A percentile compares a stretch with the other conserved stretches of the same genome.
These are phyloP conservation scores for Lichtheimia corymbifera DNA, from an alignment of 371 early-diverging fungal genomes.

Conservation along the genomic window DNA sequence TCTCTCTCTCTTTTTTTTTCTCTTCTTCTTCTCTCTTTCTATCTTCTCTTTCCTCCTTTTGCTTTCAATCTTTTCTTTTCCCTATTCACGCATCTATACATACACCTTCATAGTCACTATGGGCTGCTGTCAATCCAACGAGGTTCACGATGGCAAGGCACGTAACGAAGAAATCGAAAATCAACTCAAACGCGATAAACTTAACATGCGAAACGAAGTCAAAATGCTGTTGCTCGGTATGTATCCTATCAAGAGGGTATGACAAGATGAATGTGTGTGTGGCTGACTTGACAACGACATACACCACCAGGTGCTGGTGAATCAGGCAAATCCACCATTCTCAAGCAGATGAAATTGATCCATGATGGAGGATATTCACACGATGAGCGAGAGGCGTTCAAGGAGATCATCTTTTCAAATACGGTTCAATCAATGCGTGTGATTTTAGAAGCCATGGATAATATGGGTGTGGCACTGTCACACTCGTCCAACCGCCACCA, in stretches of 20 bases:
- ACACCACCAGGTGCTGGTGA: constrained; percentile 87
- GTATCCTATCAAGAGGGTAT: constrained; percentile 58
- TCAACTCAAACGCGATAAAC: constrained; percentile 77
- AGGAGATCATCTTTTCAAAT: constrained; percentile 93
- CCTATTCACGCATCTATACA: constrained; percentile 5
- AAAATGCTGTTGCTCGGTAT: constrained; percentile 92
- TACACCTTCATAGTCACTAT: constrained; percentile 42
- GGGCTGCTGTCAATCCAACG: constrained; percentile 86
- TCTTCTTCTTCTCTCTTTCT: constrained; percentile 7
- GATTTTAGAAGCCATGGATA: constrained; percentile 91
- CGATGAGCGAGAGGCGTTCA: constrained; percentile 87
- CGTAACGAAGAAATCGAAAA: constrained; percentile 88
- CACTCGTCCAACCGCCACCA: constrained; percentile 63
- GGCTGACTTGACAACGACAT: background rate
- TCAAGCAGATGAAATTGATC: constrained; percentile 97
- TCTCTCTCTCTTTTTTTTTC: constrained; percentile 11
- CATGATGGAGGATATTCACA: constrained; percentile 89
- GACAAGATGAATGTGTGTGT: background rate
- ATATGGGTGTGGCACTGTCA: constrained; percentile 70
- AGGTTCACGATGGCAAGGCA: constrained; percentile 75
- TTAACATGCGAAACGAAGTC: constrained; percentile 81
- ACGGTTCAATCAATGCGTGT: constrained; percentile 94
- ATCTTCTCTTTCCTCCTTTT: background rate
- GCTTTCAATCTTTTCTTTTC: constrained; percentile 2
- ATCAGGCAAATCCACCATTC: constrained; percentile 95